These are phyloP conservation scores for Neonectria hederae DNA, from an alignment of 2,329 filamentous ascomycete genomes.

Conservation along the genomic window DNA sequence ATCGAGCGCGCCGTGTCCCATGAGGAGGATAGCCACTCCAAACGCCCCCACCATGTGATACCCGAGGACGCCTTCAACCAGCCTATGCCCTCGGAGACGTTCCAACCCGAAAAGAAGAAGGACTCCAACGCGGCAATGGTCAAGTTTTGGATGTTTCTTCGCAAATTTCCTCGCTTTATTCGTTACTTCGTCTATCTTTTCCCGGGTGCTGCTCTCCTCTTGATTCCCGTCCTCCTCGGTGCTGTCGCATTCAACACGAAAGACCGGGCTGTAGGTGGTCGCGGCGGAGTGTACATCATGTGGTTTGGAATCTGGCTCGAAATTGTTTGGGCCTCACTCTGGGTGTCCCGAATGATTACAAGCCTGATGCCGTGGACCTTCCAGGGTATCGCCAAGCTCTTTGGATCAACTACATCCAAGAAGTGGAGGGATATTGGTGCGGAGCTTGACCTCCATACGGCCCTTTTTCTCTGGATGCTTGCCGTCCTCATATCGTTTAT, in stretches of 20 bases:
- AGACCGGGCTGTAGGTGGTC: conserved; percentile 63
- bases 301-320: conserved; percentile 98
- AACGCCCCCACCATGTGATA: conserved; percentile 47
- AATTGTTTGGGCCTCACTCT: conserved; percentile 90
- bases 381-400: conserved; percentile 70
- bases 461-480: conserved; percentile 92
- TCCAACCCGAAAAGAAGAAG: conserved; percentile 40
- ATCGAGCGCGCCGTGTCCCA: conserved; percentile 58
- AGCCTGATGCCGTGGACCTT: conserved; percentile 60
- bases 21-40: conserved; percentile 48
- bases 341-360: conserved; percentile 72
- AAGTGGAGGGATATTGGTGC: conserved; percentile 93
- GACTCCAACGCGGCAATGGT: conserved; percentile 49
- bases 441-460: conserved; percentile 84
- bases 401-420: conserved; percentile 84
- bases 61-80: conserved; percentile 60
- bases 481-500: conserved; percentile 86
- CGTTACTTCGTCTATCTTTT: conserved; percentile 61
- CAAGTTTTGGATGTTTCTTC: conserved; percentile 56
- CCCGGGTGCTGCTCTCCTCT: conserved; percentile 55
- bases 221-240: conserved; percentile 59
- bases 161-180: conserved; percentile 60
- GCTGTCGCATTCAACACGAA: conserved; percentile 50
- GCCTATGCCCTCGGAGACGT: conserved; percentile 38
- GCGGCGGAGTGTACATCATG: conserved; percentile 79